Evolutionary conservation across 2,329 filamentous ascomycete species (phyloP).

Genomic region (Colletotrichum australisinense): DNA sequence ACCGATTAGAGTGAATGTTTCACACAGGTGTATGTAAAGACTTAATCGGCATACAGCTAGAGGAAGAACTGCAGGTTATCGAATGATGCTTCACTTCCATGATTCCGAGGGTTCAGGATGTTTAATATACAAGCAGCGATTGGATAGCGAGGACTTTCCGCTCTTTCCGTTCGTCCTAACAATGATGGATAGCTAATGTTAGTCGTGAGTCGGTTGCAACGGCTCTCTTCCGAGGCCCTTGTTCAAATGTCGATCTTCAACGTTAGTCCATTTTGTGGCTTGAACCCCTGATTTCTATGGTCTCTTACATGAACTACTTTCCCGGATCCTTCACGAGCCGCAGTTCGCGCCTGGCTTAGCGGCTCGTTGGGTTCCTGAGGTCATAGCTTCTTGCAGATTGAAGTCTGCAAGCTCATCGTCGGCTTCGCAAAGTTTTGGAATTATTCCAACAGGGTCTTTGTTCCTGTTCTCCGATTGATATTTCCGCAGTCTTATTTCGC

Average conservation of each 20-base stretch:
- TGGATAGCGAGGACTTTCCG: not conserved
- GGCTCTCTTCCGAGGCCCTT: not conserved
- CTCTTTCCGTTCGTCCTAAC: not conserved
- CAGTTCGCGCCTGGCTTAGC: not conserved
- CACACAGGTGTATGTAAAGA: too few relatives aligned
- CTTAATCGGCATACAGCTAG: too few relatives aligned
- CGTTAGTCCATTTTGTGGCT: not conserved
- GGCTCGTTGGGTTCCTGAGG: not conserved
- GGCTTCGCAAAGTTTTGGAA: not conserved
- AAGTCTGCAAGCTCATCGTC: not conserved
- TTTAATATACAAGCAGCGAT: not conserved
- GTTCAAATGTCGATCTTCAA: not conserved
- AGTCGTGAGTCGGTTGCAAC: not conserved
- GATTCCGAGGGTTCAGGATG: too few relatives aligned
- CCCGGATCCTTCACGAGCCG: not conserved
- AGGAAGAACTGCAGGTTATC: too few relatives aligned
- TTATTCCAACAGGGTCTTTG: not conserved
- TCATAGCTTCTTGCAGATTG: not conserved
- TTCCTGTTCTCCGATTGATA: not conserved
- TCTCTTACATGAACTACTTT: not conserved
- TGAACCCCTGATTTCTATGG: not conserved
- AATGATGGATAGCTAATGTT: not conserved
- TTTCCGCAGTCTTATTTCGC: not conserved
- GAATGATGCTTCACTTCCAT: fast-evolving
- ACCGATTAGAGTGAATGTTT: not conserved